Evolutionary conservation across 306 rosid species (phyloP).

Genomic region (Potentilla sterilis): DNA sequence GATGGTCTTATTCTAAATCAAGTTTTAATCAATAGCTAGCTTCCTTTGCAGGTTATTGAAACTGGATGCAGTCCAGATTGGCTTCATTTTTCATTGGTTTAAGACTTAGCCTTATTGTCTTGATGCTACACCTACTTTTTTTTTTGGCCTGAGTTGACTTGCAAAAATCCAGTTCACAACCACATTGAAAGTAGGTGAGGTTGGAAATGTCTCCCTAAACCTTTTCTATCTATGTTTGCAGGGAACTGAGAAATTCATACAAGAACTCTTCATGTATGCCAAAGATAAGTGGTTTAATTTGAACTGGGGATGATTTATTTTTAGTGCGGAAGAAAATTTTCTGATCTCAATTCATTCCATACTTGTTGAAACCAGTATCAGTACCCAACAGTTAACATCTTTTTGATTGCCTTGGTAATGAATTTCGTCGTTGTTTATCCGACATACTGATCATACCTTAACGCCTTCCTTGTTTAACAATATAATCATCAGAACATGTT

Average conservation of each 20-base stretch:
- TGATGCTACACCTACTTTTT: conserved; percentile 1
- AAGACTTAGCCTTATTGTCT: not conserved
- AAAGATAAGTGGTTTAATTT: not conserved
- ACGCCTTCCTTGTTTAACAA: not conserved
- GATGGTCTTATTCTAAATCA: not conserved
- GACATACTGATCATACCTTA: not conserved
- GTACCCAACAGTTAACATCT: not conserved
- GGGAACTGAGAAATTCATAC: not conserved
- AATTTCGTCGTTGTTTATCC: not conserved
- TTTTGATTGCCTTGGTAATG: too few species aligned
- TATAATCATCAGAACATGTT: not conserved
- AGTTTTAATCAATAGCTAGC: not conserved
- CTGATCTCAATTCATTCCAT: not conserved
- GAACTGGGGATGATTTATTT: not conserved
- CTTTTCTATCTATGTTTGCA: not conserved
- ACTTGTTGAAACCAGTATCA: not conserved
- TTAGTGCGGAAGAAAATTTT: not conserved
- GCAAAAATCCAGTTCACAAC: not conserved
- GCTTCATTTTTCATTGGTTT: not conserved
- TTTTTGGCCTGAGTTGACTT: not conserved
- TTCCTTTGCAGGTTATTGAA: not conserved
- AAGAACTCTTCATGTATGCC: not conserved
- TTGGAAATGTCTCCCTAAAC: not conserved
- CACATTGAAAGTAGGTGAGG: not conserved
- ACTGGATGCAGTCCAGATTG: conserved; percentile 1